Conservation (phyloP, 2,329 filamentous ascomycete species). For the Aciculosporium take region DNA sequence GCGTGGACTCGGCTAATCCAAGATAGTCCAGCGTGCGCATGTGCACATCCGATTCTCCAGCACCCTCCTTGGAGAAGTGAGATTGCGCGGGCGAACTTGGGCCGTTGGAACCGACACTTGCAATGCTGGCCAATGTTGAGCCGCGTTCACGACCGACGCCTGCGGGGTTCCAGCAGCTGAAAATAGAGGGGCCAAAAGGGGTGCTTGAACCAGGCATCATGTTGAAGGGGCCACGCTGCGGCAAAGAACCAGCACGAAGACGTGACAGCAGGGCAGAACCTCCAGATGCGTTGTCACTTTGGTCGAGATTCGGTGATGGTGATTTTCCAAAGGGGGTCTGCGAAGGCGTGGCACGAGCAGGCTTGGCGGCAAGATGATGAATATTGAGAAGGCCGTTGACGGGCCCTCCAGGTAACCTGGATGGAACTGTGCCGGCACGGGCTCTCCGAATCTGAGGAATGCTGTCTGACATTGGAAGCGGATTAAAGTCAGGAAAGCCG, state of each 20-base stretch:
- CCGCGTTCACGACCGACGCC: slow-evolving; percentile 61
- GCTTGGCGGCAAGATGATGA: slow-evolving; percentile 52
- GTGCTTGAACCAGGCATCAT: slow-evolving; percentile 40
- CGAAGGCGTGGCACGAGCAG: slow-evolving; percentile 71
- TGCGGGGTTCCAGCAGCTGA: slow-evolving; percentile 68
- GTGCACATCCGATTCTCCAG: slow-evolving; percentile 72
- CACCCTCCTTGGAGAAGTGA: slow-evolving; percentile 71
- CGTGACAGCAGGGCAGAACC: slow-evolving; percentile 69
- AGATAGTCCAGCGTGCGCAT: slow-evolving; percentile 91
- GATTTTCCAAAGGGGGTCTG: slow-evolving; percentile 70
- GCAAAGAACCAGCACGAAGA: slow-evolving; percentile 85
- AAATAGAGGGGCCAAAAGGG: slow-evolving; percentile 81
- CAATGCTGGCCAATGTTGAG: slow-evolving; percentile 66
- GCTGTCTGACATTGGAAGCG: slow-evolving; percentile 51
- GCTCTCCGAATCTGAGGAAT: slow-evolving; percentile 61
- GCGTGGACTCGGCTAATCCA: slow-evolving; percentile 85
- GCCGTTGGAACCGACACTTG: slow-evolving; percentile 82
- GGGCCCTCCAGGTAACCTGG: slow-evolving; percentile 68
- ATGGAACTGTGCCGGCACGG: slow-evolving; percentile 90
- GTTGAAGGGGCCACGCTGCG: slow-evolving; percentile 61
- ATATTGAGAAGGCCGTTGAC: slow-evolving; percentile 44
- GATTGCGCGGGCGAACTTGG: slow-evolving; percentile 79
- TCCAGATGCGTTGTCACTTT: slow-evolving; percentile 31
- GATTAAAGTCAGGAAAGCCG: slow-evolving; percentile 82
- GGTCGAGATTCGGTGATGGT: slow-evolving; percentile 39